phyloP scores from a whole-genome alignment of 2,329 filamentous ascomycete species.

The Cytospora chrysosperma region DNA sequence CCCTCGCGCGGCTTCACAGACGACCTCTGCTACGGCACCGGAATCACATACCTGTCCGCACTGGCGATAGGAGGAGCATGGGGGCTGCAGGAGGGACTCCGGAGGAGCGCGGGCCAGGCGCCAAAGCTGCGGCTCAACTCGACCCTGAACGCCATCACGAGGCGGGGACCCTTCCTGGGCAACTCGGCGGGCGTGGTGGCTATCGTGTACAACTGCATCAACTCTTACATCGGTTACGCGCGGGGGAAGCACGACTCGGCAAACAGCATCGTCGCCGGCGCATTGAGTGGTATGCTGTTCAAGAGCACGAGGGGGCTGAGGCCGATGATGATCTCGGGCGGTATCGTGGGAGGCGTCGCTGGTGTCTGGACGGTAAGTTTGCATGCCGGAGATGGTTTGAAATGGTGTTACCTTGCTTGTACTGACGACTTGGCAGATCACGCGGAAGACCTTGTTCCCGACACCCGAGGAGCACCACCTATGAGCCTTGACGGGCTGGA shows the following conservation, averaged over 20 bases:
- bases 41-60: conserved; percentile 88
- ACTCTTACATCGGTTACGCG: conserved; percentile 76
- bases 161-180: conserved; percentile 89
- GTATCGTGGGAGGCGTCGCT: conserved; percentile 81
- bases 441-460: conserved; percentile 30
- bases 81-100: conserved; percentile 88
- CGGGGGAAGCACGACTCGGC: conserved; percentile 85
- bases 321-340: conserved; percentile 93
- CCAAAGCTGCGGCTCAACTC: conserved; percentile 93
- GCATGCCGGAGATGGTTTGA: not conserved
- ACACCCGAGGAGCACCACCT: conserved; percentile 8
- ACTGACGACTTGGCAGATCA: conserved; percentile 23
- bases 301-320: conserved; percentile 89
- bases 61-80: conserved; percentile 83
- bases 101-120: conserved; percentile 71
- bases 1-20: conserved; percentile 97
- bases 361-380: conserved; percentile 84
- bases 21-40: conserved; percentile 96
- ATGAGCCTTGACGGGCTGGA: not conserved
- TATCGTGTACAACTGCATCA: conserved; percentile 92
- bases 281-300: conserved; percentile 88
- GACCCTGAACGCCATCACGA: conserved; percentile 89
- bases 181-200: conserved; percentile 96
- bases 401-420: not conserved
- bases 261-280: conserved; percentile 85